phyloP scores from a whole-genome alignment of 2,329 filamentous ascomycete genomes.

The Fusarium sp. region DNA sequence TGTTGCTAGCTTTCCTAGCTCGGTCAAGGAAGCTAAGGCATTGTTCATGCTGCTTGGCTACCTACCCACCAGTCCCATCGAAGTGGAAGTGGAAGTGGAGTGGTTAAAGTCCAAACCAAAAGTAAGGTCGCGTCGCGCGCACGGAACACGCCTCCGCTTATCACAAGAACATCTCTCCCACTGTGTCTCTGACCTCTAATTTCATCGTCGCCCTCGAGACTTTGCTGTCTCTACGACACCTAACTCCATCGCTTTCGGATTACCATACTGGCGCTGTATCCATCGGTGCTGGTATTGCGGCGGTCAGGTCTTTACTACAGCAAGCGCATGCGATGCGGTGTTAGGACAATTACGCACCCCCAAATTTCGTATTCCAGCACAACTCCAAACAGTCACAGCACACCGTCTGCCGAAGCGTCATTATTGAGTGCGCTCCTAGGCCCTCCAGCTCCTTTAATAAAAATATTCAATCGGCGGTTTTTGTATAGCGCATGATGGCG shows the following conservation, averaged over 20 bases:
- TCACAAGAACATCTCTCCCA: slow-evolving; percentile 37
- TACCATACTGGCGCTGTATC: slow-evolving; percentile 8
- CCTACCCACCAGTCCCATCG: neutral
- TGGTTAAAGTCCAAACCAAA: slow-evolving; percentile 14
- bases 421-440: neutral
- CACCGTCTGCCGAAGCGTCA: slow-evolving; percentile 1
- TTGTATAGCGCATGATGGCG: slow-evolving; percentile 49
- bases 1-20: neutral
- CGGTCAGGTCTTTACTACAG: slow-evolving; percentile 1
- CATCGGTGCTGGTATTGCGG: slow-evolving; percentile 2
- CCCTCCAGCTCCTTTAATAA: neutral
- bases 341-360: slow-evolving; percentile 37
- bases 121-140: slow-evolving; percentile 45
- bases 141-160: slow-evolving; percentile 42
- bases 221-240: slow-evolving; percentile 17
- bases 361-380: slow-evolving; percentile 28
- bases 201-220: slow-evolving; percentile 20
- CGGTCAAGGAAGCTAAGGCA: neutral
- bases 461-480: slow-evolving; percentile 1
- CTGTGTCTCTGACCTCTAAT: slow-evolving; percentile 21
- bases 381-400: slow-evolving; percentile 31
- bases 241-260: slow-evolving; percentile 13
- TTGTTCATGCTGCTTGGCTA: neutral
- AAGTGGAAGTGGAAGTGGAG: slow-evolving; percentile 28
- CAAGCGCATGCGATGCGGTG: slow-evolving; percentile 42